A percentile compares a stretch with the other conserved stretches of the same genome.
Conservation (phyloP, 1,139 yeast genomes). For the Saccharomyces hybrid region DNA sequence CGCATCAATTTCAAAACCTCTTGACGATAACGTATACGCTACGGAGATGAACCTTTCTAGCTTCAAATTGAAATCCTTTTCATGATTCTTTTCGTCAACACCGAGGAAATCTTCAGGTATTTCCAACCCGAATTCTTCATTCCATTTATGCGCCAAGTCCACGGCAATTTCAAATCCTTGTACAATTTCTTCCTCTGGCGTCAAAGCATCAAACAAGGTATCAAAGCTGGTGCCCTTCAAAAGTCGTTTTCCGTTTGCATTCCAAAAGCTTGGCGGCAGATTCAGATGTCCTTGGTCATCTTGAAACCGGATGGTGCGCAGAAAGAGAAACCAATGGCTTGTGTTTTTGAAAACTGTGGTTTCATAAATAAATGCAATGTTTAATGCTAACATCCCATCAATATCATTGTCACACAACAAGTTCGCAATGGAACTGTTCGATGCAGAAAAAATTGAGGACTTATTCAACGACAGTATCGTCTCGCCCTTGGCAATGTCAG, state of each 20-base stretch:
- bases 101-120: slow-evolving; percentile 36
- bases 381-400: slow-evolving; percentile 60
- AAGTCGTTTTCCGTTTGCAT: slow-evolving; percentile 39
- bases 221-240: slow-evolving; percentile 60
- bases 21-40: slow-evolving; percentile 56
- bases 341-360: slow-evolving; percentile 38
- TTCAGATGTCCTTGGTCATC: slow-evolving; percentile 30
- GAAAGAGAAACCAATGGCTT: slow-evolving; percentile 74
- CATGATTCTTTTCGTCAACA: slow-evolving; percentile 11
- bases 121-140: slow-evolving; percentile 28
- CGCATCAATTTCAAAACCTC: slow-evolving; percentile 75
- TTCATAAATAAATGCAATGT: slow-evolving; percentile 69
- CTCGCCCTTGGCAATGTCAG: slow-evolving; percentile 34
- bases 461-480: slow-evolving; percentile 39
- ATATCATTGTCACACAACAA: slow-evolving; percentile 52
- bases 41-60: slow-evolving; percentile 43
- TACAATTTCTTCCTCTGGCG: slow-evolving; percentile 41
- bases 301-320: slow-evolving; percentile 43
- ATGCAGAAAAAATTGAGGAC: slow-evolving; percentile 45
- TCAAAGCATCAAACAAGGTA: slow-evolving; percentile 43
- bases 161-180: slow-evolving; percentile 47
- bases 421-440: slow-evolving; percentile 61
- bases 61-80: slow-evolving; percentile 18
- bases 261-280: slow-evolving; percentile 65
- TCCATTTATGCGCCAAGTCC: slow-evolving; percentile 40